Conservation (phyloP, 352 stramenopile species). For the Phytophthora megakarya region DNA sequence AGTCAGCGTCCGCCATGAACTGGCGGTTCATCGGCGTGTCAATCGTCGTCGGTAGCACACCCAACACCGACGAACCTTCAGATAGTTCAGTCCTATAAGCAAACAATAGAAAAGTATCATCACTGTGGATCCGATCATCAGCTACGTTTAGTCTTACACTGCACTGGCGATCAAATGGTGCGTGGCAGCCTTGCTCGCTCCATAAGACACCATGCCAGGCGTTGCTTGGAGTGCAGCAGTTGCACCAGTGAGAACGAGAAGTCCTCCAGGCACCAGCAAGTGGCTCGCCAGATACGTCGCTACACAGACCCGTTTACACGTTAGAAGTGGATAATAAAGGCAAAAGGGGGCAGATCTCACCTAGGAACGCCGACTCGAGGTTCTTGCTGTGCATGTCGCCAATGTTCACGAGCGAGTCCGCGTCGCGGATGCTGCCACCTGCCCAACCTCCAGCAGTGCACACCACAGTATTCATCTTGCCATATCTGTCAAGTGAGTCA, state of each 20-base stretch:
- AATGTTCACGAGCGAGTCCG: slow-evolving; percentile 65
- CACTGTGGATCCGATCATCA: too few relatives aligned
- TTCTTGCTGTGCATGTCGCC: slow-evolving; percentile 80
- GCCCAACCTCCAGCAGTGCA: slow-evolving; percentile 84
- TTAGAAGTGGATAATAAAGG: not conserved
- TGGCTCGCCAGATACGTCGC: slow-evolving; percentile 84
- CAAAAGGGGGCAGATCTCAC: slow-evolving; percentile 29
- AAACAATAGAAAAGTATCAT: slow-evolving; percentile 1
- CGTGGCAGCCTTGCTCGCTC: slow-evolving; percentile 90
- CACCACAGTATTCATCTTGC: slow-evolving; percentile 75
- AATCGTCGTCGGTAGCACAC: slow-evolving; percentile 80
- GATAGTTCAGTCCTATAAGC: slow-evolving; percentile 59
- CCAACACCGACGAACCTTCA: slow-evolving; percentile 53
- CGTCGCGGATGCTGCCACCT: slow-evolving; percentile 72
- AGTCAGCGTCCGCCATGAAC: slow-evolving; percentile 86
- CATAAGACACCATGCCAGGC: slow-evolving; percentile 88
- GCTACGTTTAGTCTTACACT: slow-evolving; percentile 74
- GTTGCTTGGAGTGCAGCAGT: slow-evolving; percentile 78
- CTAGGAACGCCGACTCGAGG: slow-evolving; percentile 76
- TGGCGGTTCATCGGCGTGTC: slow-evolving; percentile 91
- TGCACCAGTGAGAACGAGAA: slow-evolving; percentile 86
- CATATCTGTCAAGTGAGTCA: slow-evolving; percentile 40
- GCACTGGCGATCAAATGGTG: slow-evolving; percentile 86
- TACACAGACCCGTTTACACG: slow-evolving; percentile 29
- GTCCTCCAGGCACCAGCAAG: slow-evolving; percentile 57